These are phyloP conservation scores for Juglanconis oblonga DNA, from an alignment of 2,329 filamentous ascomycete species.

Conservation along the genomic window DNA sequence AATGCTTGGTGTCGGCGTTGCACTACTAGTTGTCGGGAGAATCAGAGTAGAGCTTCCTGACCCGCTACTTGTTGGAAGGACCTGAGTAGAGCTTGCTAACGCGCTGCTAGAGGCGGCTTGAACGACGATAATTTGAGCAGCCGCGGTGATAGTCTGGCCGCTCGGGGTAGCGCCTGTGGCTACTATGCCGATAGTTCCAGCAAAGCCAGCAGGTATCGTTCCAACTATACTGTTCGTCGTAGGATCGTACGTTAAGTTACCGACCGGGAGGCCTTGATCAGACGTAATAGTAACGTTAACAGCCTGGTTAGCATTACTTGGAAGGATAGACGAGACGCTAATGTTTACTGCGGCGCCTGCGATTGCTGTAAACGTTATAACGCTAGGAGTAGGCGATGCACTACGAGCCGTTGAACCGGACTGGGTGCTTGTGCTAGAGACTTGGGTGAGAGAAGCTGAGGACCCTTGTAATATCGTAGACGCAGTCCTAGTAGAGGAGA, in stretches of 20 bases:
- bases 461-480: no score
- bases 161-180: neutral
- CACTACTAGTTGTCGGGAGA: neutral
- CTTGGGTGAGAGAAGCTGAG: no score
- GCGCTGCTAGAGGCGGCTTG: neutral
- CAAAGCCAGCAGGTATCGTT: neutral
- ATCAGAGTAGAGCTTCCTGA: no score
- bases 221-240: neutral
- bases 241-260: neutral
- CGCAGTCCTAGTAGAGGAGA: no score
- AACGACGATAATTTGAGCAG: neutral
- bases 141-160: neutral
- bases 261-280: no score
- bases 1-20: neutral
- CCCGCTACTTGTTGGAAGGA: no score
- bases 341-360: neutral
- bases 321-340: neutral
- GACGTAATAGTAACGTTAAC: neutral
- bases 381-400: neutral
- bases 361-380: neutral
- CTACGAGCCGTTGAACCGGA: no score
- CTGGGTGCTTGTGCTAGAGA: no score
- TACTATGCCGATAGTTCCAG: neutral
- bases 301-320: neutral
- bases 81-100: no score